These are phyloP conservation scores for Talaromyces ruber DNA, from an alignment of 495 filamentous ascomycete species.

Conservation along the genomic window DNA sequence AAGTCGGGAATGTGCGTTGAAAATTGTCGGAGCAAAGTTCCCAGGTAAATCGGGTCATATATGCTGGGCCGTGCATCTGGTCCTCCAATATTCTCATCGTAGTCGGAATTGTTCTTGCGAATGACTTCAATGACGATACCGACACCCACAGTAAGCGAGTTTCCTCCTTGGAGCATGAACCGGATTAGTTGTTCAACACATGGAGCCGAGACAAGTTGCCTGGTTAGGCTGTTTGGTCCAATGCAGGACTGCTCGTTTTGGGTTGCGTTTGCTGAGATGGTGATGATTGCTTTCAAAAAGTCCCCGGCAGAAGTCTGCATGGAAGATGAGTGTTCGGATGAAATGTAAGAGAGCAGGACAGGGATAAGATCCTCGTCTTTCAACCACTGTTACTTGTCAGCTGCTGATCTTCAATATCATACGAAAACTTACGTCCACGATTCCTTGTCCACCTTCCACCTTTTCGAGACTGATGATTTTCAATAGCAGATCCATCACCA, in stretches of 20 bases:
- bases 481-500: slow-evolving; percentile 96
- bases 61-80: slow-evolving; percentile 69
- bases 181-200: slow-evolving; percentile 75
- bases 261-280: slow-evolving; percentile 95
- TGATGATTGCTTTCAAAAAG: slow-evolving; percentile 98
- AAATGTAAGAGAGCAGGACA: slow-evolving; percentile 76
- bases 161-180: slow-evolving; percentile 91
- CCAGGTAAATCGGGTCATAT: slow-evolving; percentile 94
- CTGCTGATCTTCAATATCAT: not conserved
- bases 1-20: slow-evolving; percentile 90
- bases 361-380: slow-evolving; percentile 88
- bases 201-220: slow-evolving; percentile 83
- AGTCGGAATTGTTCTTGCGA: slow-evolving; percentile 98
- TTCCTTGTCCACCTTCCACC: slow-evolving; percentile 80
- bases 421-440: slow-evolving; percentile 71
- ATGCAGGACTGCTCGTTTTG: slow-evolving; percentile 97
- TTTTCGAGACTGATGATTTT: slow-evolving; percentile 98
- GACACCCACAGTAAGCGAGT: slow-evolving; percentile 91
- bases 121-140: slow-evolving; percentile 98
- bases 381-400: slow-evolving; percentile 60
- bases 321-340: slow-evolving; percentile 68
- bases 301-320: slow-evolving; percentile 96
- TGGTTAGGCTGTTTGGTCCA: slow-evolving; percentile 91
- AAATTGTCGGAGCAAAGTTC: slow-evolving; percentile 83
- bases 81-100: slow-evolving; percentile 79